Conservation (phyloP, 140 eudicot genomes). For the Anethum foeniculum region DNA sequence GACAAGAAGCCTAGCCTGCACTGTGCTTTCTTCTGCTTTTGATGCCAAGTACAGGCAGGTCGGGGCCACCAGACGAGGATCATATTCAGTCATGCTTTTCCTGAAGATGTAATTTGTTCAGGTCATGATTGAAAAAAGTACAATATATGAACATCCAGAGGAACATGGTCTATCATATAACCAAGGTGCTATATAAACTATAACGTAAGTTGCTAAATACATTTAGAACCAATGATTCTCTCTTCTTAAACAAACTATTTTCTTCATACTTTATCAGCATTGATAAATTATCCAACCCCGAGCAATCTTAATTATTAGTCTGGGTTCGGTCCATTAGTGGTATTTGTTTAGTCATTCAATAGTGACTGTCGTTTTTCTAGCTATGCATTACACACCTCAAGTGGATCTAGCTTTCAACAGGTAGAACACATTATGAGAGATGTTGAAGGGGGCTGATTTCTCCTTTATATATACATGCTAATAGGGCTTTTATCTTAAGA, state of each 20-base stretch:
- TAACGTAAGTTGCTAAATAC: not conserved
- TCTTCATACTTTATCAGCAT: not conserved
- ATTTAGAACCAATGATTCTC: not conserved
- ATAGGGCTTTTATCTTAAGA: not conserved
- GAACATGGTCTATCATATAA: not conserved
- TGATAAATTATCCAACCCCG: not conserved
- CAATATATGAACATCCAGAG: not conserved
- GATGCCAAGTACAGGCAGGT: slow-evolving; percentile 96
- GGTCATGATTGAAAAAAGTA: not conserved
- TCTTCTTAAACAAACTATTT: not conserved
- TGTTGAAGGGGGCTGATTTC: not conserved
- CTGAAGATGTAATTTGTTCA: slow-evolving; percentile 29
- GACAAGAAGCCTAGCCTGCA: slow-evolving; percentile 92
- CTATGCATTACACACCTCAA: no score
- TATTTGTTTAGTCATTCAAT: no score
- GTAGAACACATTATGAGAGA: not conserved
- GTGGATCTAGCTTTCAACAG: not conserved
- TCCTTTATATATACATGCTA: no score
- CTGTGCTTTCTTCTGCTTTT: slow-evolving; percentile 98
- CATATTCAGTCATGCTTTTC: slow-evolving; percentile 83
- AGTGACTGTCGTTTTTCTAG: no score
- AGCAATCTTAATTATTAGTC: not conserved
- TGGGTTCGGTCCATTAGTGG: not conserved
- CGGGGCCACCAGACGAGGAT: slow-evolving; percentile 98
- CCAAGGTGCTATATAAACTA: not conserved